phyloP scores from a whole-genome alignment of 1,139 yeast genomes.

The Magnusiomyces clavatus region DNA sequence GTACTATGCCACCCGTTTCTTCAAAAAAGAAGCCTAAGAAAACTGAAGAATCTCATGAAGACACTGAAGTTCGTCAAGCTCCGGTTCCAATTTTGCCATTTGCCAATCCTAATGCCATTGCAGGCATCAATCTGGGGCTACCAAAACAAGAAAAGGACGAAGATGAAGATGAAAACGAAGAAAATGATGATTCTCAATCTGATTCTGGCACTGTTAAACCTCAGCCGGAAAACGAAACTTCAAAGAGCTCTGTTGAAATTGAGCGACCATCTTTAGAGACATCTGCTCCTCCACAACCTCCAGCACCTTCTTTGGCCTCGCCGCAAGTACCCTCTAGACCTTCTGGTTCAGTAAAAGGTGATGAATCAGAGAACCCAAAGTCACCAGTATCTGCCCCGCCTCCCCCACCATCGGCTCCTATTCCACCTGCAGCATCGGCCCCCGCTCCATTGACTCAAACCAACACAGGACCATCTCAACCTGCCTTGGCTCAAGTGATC shows the following conservation, averaged over 20 bases:
- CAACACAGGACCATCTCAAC: not conserved
- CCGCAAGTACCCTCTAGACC: slow-evolving; percentile 4
- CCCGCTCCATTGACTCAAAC: slow-evolving; percentile 12
- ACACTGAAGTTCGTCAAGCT: slow-evolving; percentile 16
- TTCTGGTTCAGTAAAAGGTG: slow-evolving; percentile 1
- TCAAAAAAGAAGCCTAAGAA: slow-evolving; percentile 17
- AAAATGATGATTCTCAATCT: slow-evolving; percentile 7
- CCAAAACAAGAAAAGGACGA: not conserved
- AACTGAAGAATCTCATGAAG: slow-evolving; percentile 24
- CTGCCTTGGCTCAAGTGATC: slow-evolving; percentile 1
- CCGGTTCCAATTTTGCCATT: slow-evolving; percentile 49
- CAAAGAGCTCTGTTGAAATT: slow-evolving; percentile 4
- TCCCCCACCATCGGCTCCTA: slow-evolving; percentile 12
- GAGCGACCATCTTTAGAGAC: slow-evolving; percentile 2
- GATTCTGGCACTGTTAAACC: not conserved
- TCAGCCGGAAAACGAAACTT: not conserved
- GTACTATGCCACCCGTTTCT: slow-evolving; percentile 9
- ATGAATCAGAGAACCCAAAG: slow-evolving; percentile 6
- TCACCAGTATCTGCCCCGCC: slow-evolving; percentile 10
- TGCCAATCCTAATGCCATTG: slow-evolving; percentile 34
- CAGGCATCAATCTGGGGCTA: slow-evolving; percentile 17
- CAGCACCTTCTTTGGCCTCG: no score
- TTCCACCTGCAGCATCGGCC: slow-evolving; percentile 12
- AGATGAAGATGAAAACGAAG: slow-evolving; percentile 12
- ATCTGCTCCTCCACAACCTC: slow-evolving; percentile 1